Evolutionary conservation across 257 asterid species (phyloP), one percentile per base, ranked within the genome.

Genomic region (Cordia subcordata): DNA sequence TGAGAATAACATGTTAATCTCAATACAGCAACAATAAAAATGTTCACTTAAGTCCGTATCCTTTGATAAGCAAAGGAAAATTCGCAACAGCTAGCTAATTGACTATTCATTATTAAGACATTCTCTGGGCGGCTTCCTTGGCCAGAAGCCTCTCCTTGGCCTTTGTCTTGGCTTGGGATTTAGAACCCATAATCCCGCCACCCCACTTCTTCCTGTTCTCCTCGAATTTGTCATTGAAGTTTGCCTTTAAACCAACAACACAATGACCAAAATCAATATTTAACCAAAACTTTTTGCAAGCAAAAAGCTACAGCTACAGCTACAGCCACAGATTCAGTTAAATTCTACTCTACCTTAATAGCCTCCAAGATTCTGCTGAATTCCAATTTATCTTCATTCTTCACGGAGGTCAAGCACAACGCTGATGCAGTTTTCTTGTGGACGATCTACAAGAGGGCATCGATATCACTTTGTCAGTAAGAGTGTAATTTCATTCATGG

Each of bases 131-230:
- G n/a, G 74, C 72, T 59, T 75, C 81, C 72, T 74, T 78, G 4
- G 77, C 75, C 9, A 77, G 80, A 61, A 77, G 37, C 56, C 71
- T 70, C 66, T 77, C 83, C 37, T 77, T 77, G 8, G 80, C 83
- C 68, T 77, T 77, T 11, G 80, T 70, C 53, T 44, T 77, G 16
- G 83, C 83, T 59, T 77, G 83, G 13, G 83, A 77, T 65, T 77
- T 77, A 1, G 80, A 64, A 10, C 83, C 83, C 83, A 73, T 77
- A 58, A 73, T 47, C 5, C 83, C 83, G 17, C 83, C 83, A 11
- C 83, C 83, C 77, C 83, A 73, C 65, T 77, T 77, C 53, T 64
- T 77, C 62, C 80, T 64, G 50, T 75, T 53, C 61, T 74, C 80
- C 18, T 77, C 83, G 11, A 35, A 77, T 20, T 77, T 77, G 46